A percentile compares a stretch with the other conserved stretches of the same genome.
Evolutionary conservation across 1,139 yeast species (phyloP).

Genomic region (Kurtzmaniella quercitrusa): DNA sequence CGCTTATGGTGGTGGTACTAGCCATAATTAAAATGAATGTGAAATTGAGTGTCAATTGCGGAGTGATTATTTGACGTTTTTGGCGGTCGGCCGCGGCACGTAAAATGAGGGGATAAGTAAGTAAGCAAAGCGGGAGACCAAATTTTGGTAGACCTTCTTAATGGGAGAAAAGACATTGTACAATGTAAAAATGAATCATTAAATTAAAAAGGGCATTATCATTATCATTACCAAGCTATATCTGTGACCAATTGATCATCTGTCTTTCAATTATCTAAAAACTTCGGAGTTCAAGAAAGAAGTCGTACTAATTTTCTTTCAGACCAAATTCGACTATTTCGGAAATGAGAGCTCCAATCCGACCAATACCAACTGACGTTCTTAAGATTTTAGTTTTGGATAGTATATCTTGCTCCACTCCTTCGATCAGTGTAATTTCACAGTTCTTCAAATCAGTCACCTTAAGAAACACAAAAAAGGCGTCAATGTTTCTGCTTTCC

Average conservation of each 20-base stretch:
- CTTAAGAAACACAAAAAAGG: background rate
- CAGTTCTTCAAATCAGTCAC: background rate
- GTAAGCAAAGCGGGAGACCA: background rate
- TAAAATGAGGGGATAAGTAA: background rate
- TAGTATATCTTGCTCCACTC: background rate
- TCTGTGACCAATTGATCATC: no score
- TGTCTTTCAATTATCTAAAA: no score
- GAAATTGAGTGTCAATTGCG: constrained; percentile 2
- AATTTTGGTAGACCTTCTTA: background rate
- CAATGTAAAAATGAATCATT: no score
- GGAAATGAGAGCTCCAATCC: background rate
- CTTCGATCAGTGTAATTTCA: background rate
- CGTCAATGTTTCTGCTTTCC: background rate
- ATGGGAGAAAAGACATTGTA: no score
- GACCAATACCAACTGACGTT: background rate
- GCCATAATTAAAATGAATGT: background rate
- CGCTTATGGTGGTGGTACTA: background rate
- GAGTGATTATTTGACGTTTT: constrained; percentile 5
- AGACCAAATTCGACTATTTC: background rate
- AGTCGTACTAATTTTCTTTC: no score
- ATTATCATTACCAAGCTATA: no score
- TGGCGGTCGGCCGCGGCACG: constrained; percentile 2
- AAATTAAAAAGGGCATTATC: no score
- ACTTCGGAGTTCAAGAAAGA: no score
- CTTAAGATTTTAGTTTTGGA: background rate